Evolutionary conservation across 2,329 filamentous ascomycete genomes (phyloP), one percentile per base, ranked within the genome.

Genomic region (Didymella pomorum): DNA sequence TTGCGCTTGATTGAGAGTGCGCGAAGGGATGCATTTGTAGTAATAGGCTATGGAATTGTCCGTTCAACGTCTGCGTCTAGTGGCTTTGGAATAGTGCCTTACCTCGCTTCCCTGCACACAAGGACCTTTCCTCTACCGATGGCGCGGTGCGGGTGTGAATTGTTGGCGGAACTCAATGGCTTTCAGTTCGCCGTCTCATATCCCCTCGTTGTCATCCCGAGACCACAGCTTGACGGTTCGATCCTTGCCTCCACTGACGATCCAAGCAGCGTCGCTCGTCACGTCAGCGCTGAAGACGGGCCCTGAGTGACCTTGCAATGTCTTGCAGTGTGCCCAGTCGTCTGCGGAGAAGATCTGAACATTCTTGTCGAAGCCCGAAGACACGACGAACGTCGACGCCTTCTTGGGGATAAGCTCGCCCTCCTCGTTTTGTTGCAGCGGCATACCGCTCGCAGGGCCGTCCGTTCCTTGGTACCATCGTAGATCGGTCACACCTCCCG

Each of bases 221-320:
- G 92, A 92, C 95, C 95, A 99, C 2, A 99, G 82, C 81, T 99
- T 99, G 49, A 98, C 91, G 2, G 94, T 98, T 52, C 93, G 86
- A 78, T 99, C 95, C 73, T 97, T 92, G 3, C 95, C 93, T 66
- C 92, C 93, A 75, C 93, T 97, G 23, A 94, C 91, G 76, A 99
- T 96, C 92, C 93, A 99, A 72, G 84, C 89, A 9, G 89, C 91
- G 77, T 98, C 92, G 63, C 84, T 83, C 71, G 90, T 96, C 52
- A 97, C 87, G 79, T 99, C 95, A 12, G 92, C 90, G 67, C 92
- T 96, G 51, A 96, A 86, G 11, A 99, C 93, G 39, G 96, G 95
- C 2, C 92, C 93, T 1, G 93, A 92, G 77, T 99, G 95, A 0
- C 93, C 95, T 68, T 89, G 92, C 58, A 99, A 80, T 16, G 89